Conservation (phyloP, 2,329 filamentous ascomycete species). For the Chaetomiaceae sp. region DNA sequence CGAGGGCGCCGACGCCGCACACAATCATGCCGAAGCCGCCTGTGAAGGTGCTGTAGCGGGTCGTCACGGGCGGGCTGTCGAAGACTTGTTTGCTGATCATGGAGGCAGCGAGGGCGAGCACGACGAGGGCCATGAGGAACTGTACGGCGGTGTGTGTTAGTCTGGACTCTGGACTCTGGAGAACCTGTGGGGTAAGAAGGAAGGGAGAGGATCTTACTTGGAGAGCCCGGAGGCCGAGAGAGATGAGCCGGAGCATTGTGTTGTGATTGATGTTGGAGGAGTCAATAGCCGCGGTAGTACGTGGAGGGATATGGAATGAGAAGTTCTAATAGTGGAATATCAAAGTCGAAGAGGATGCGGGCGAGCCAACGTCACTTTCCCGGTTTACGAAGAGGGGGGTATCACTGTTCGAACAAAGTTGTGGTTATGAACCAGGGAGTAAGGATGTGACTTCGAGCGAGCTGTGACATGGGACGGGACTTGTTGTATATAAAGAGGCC, state of each 20-base stretch:
- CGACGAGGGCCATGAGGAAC: constrained; percentile 17
- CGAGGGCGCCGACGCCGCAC: constrained; percentile 6
- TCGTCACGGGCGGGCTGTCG: constrained; percentile 17
- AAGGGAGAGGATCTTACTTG: constrained; percentile 8
- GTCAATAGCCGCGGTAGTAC: no score
- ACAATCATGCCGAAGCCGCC: constrained; percentile 24
- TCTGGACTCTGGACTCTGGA: neutral
- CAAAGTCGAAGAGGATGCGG: no score
- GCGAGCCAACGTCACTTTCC: no score
- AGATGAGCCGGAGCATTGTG: constrained; percentile 10
- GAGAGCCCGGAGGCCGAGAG: constrained; percentile 19
- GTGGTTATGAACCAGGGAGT: neutral
- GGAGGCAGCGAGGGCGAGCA: constrained; percentile 18
- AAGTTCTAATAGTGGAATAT: no score
- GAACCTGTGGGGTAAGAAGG: neutral
- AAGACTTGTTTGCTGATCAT: constrained; percentile 20
- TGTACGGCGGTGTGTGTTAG: neutral
- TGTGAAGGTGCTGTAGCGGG: constrained; percentile 23
- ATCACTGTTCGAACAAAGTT: neutral
- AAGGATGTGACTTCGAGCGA: no score
- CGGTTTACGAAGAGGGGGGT: neutral
- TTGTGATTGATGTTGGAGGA: neutral
- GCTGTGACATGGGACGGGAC: no score
- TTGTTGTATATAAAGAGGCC: no score
- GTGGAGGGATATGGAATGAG: no score